phyloP scores from a whole-genome alignment of 805 yeast genomes.

The Limtongia smithiae region DNA sequence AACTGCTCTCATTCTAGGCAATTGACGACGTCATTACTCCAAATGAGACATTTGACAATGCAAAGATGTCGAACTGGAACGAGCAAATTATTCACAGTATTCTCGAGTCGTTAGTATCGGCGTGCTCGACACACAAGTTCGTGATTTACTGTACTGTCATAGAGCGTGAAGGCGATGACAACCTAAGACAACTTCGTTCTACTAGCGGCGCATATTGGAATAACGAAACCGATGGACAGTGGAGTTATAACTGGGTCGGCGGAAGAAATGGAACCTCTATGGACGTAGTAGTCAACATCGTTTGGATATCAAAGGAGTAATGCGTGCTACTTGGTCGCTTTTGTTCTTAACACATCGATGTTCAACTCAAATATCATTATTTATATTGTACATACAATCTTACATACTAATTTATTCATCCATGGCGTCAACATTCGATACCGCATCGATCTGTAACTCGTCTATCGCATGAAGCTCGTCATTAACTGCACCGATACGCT shows the following conservation, averaged over 20 bases:
- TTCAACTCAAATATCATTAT: too few species aligned
- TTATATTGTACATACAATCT: too few species aligned
- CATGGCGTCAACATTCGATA: not conserved
- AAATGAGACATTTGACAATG: constrained; percentile 17
- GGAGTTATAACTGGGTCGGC: constrained; percentile 19
- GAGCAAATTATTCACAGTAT: constrained; percentile 14
- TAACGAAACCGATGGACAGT: constrained; percentile 26
- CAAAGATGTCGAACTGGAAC: constrained; percentile 13
- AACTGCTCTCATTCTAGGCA: constrained; percentile 17
- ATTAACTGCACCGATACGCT: not conserved
- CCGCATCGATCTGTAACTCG: not conserved
- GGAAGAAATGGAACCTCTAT: constrained; percentile 18
- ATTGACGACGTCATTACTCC: constrained; percentile 8
- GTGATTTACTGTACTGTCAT: constrained; percentile 30
- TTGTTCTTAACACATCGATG: not conserved
- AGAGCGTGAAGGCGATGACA: constrained; percentile 9
- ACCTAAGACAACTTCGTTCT: constrained; percentile 24
- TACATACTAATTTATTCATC: constrained; percentile 2
- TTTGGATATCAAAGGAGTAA: constrained; percentile 25
- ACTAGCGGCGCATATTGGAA: constrained; percentile 32
- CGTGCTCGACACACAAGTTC: constrained; percentile 24
- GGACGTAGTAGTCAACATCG: constrained; percentile 26
- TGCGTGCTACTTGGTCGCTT: too few species aligned
- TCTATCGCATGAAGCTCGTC: constrained; percentile 1
- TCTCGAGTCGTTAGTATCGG: constrained; percentile 11